Conservation (phyloP, 2,329 filamentous ascomycete genomes). For the Fusarium dlaminii region DNA sequence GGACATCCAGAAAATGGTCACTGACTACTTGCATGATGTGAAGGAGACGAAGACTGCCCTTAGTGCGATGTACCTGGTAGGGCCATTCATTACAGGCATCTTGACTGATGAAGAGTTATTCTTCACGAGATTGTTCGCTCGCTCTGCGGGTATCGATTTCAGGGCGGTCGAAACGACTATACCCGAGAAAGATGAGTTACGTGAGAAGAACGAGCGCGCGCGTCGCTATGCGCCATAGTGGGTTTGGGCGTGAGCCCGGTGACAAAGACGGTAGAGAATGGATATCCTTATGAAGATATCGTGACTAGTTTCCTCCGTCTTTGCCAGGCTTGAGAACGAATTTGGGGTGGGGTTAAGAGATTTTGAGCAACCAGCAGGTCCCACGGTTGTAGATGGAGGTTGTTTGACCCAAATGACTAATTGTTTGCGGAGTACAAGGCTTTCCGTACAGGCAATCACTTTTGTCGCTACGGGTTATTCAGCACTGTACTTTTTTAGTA, state of each 20-base stretch:
- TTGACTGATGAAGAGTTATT: accelerated
- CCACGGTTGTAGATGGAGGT: no score
- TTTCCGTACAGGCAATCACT: no score
- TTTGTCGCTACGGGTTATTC: accelerated
- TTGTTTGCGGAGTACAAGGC: background rate
- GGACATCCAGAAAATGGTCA: accelerated
- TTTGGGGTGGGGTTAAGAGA: no score
- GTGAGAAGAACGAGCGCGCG: background rate
- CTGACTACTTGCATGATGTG: background rate
- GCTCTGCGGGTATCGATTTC: background rate
- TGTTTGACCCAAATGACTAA: background rate
- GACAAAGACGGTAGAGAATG: no score
- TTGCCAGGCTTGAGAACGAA: background rate
- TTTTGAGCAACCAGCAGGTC: background rate
- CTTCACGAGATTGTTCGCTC: background rate
- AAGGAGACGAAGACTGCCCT: background rate
- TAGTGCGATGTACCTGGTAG: background rate
- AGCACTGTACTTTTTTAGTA: accelerated
- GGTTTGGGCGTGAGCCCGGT: no score
- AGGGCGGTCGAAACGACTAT: accelerated
- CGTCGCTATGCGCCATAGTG: no score
- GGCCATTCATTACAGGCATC: no score
- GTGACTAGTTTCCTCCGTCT: no score
- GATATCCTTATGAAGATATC: no score
- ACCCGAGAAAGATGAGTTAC: no score